Conservation (phyloP, 2,329 filamentous ascomycete genomes). For the Cercospora sesami region DNA sequence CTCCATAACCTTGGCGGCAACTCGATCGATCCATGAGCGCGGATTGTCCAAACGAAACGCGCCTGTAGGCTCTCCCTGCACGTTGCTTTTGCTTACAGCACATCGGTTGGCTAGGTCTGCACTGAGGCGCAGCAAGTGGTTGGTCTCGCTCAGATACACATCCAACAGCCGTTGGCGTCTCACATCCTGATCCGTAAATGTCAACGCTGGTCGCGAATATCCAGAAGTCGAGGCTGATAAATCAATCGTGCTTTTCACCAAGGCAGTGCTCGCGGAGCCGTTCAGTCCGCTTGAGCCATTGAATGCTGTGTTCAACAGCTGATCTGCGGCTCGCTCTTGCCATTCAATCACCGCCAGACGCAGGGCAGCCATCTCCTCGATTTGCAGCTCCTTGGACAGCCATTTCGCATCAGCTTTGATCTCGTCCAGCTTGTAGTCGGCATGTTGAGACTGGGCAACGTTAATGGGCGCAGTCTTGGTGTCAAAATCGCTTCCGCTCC, state of each 20-base stretch:
- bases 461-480: slow-evolving; percentile 86
- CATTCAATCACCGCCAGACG: slow-evolving; percentile 79
- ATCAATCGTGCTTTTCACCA: slow-evolving; percentile 24
- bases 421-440: slow-evolving; percentile 70
- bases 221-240: slow-evolving; percentile 19
- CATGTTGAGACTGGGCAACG: slow-evolving; percentile 66
- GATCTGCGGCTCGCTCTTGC: slow-evolving; percentile 73
- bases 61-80: slow-evolving; percentile 15
- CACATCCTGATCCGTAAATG: slow-evolving; percentile 35
- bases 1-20: slow-evolving; percentile 25
- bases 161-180: slow-evolving; percentile 30
- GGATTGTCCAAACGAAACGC: slow-evolving; percentile 13
- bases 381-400: slow-evolving; percentile 73
- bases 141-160: slow-evolving; percentile 33
- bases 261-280: slow-evolving; percentile 14
- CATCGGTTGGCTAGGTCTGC: slow-evolving; percentile 28
- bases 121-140: slow-evolving; percentile 27
- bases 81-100: slow-evolving; percentile 24
- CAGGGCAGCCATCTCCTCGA: slow-evolving; percentile 80
- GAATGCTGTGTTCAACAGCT: slow-evolving; percentile 58
- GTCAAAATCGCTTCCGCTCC: slow-evolving; percentile 63
- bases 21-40: slow-evolving; percentile 29
- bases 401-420: slow-evolving; percentile 84
- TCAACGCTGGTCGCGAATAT: slow-evolving; percentile 17
- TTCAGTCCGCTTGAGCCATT: slow-evolving; percentile 18